phyloP scores from a whole-genome alignment of 2,329 filamentous ascomycete genomes.

The Phialemoniopsis sp. region DNA sequence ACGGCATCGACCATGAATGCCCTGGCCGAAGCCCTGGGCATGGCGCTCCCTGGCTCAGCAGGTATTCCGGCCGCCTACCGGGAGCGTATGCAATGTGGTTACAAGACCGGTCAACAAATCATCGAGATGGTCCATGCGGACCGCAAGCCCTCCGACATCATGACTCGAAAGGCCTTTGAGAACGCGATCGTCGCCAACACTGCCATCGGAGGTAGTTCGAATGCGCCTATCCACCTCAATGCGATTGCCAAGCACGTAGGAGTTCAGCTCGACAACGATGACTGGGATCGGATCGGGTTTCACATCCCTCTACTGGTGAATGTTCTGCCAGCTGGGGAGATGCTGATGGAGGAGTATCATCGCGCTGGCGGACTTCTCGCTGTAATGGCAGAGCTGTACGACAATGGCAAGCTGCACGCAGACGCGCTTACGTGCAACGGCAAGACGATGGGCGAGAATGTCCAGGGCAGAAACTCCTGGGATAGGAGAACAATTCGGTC shows the following conservation, averaged over 20 bases:
- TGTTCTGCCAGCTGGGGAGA: constrained; percentile 49
- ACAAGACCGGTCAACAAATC: constrained; percentile 41
- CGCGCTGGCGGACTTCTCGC: constrained; percentile 48
- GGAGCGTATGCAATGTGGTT: constrained; percentile 40
- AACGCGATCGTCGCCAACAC: constrained; percentile 51
- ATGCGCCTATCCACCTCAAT: constrained; percentile 51
- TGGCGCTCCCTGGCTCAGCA: constrained; percentile 45
- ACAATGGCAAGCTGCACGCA: constrained; percentile 22
- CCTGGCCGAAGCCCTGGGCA: constrained; percentile 45
- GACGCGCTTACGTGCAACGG: constrained; percentile 41
- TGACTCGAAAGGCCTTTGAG: constrained; percentile 51
- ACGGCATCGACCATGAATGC: constrained; percentile 50
- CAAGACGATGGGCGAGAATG: constrained; percentile 36
- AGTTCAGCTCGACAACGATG: constrained; percentile 42
- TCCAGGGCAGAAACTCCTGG: constrained; percentile 39
- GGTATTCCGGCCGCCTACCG: constrained; percentile 47
- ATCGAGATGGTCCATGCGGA: constrained; percentile 45
- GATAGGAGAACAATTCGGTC: constrained; percentile 36
- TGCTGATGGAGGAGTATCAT: constrained; percentile 49
- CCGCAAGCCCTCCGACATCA: constrained; percentile 47
- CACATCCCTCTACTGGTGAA: constrained; percentile 47
- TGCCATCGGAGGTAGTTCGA: constrained; percentile 52
- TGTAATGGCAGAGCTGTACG: constrained; percentile 47
- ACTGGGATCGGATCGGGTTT: constrained; percentile 49
- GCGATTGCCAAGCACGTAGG: constrained; percentile 51